Conservation (phyloP, 768 basidiomycete genomes). For the Tulasnella sp. region DNA sequence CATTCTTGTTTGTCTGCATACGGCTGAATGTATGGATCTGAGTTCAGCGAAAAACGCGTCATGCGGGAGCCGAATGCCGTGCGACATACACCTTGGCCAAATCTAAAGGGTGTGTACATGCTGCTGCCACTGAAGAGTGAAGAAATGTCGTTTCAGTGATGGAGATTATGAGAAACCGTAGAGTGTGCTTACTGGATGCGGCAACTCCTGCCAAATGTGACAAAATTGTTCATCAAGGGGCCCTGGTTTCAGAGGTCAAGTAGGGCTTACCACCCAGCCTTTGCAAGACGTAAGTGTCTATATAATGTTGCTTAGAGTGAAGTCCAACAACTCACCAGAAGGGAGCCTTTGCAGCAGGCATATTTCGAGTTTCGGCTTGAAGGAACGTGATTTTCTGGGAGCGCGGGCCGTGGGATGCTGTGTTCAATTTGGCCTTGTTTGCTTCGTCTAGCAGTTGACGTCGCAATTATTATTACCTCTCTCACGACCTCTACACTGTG, state of each 20-base stretch:
- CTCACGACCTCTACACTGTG: not conserved
- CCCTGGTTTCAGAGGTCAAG: not conserved
- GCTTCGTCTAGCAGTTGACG: not conserved
- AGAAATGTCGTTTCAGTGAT: not conserved
- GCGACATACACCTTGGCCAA: constrained; percentile 18
- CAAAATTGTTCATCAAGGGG: not conserved
- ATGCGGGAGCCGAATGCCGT: not conserved
- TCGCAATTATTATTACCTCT: not conserved
- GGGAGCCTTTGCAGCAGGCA: constrained; percentile 1
- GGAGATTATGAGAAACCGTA: not conserved
- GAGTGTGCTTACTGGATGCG: constrained; percentile 15
- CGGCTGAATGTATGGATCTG: constrained; percentile 1
- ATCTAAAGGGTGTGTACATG: constrained; percentile 17
- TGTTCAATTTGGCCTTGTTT: constrained; percentile 6
- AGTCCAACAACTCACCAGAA: constrained; percentile 1
- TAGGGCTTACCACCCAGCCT: constrained; percentile 10
- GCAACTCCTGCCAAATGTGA: constrained; percentile 11
- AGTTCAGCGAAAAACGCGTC: not conserved
- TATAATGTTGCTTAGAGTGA: not conserved
- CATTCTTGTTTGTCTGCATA: constrained; percentile 17
- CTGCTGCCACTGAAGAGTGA: constrained; percentile 15
- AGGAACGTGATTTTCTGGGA: not conserved
- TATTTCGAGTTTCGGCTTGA: not conserved
- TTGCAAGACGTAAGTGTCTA: not conserved
- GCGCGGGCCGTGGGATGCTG: constrained; percentile 3